These are phyloP conservation scores for Backusella australiensis DNA, from an alignment of 192 early-diverging fungal species.

Conservation along the genomic window DNA sequence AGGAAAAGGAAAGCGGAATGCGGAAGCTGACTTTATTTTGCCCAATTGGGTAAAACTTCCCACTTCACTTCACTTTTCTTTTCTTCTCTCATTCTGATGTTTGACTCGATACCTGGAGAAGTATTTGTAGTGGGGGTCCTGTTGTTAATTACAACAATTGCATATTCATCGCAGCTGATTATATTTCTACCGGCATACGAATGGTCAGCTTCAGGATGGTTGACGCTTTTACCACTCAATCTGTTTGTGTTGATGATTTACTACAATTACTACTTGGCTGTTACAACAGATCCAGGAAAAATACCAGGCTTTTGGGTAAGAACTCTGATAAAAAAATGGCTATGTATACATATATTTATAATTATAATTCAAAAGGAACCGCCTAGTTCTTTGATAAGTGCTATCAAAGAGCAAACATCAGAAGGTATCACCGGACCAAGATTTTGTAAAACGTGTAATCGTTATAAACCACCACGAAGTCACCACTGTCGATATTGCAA, in stretches of 20 bases:
- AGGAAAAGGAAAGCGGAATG: neutral
- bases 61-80: slow-evolving; percentile 1
- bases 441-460: slow-evolving; percentile 63
- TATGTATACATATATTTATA: neutral
- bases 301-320: slow-evolving; percentile 60
- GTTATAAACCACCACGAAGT: slow-evolving; percentile 71
- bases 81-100: neutral
- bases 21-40: neutral
- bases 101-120: slow-evolving; percentile 30
- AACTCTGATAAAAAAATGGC: neutral
- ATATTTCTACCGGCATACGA: slow-evolving; percentile 25
- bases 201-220: slow-evolving; percentile 5
- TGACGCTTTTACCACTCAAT: slow-evolving; percentile 72
- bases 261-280: slow-evolving; percentile 88
- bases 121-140: slow-evolving; percentile 33
- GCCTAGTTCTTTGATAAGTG: slow-evolving; percentile 6
- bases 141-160: slow-evolving; percentile 25
- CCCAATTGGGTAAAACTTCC: neutral
- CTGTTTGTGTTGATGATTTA: slow-evolving; percentile 69
- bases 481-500: slow-evolving; percentile 81
- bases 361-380: slow-evolving; percentile 13
- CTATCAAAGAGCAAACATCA: slow-evolving; percentile 45
- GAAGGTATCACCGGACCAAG: slow-evolving; percentile 60
- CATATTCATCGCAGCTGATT: slow-evolving; percentile 36
- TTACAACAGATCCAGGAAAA: slow-evolving; percentile 72